Conservation (phyloP, 208 protist genomes). For the Acanthamoeba royreba region DNA sequence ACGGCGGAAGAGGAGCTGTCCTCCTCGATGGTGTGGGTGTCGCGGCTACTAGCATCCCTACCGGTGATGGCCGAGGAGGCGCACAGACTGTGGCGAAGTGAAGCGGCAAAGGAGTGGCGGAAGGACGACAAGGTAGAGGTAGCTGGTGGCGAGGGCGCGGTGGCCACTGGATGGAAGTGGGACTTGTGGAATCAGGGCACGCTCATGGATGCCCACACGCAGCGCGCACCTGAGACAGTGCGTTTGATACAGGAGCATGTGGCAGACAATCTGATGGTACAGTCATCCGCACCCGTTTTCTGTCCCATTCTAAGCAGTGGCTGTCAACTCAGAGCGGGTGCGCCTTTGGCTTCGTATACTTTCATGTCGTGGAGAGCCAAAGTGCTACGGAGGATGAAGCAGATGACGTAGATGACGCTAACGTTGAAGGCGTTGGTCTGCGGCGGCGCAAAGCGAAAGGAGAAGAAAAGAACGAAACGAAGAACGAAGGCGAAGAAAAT, state of each 20-base stretch:
- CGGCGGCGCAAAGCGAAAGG: not conserved
- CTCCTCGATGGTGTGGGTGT: not conserved
- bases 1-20: not conserved
- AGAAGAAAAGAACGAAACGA: not conserved
- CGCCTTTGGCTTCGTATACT: not conserved
- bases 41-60: not conserved
- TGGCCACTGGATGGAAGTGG: not conserved
- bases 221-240: not conserved
- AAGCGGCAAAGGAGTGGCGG: not conserved
- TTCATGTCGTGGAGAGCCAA: not conserved
- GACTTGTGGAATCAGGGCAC: not conserved
- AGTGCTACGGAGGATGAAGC: not conserved
- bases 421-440: not conserved
- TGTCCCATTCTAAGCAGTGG: not conserved
- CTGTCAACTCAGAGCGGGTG: not conserved
- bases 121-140: not conserved
- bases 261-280: not conserved
- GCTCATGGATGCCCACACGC: not conserved
- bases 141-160: not conserved
- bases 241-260: not conserved
- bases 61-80: not conserved
- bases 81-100: not conserved
- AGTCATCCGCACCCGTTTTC: not conserved
- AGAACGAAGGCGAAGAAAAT: not conserved
- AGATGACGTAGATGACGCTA: not conserved